phyloP scores from a whole-genome alignment of 768 basidiomycete species.

The Boletus tylopilopsis region DNA sequence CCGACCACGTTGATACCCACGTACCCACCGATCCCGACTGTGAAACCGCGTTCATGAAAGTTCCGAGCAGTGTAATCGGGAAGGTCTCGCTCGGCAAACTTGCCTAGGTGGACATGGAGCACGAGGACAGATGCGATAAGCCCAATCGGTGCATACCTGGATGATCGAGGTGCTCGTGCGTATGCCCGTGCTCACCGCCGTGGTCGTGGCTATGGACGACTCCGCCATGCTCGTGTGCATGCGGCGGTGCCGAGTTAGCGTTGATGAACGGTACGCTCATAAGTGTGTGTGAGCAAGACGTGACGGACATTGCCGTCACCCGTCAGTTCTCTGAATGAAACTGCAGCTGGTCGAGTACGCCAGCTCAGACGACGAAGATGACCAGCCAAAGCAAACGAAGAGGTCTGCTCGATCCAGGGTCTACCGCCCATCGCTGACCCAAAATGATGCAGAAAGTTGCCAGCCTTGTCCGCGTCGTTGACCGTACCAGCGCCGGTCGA shows the following conservation, averaged over 20 bases:
- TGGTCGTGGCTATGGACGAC: slow-evolving; percentile 48
- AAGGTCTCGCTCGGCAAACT: slow-evolving; percentile 87
- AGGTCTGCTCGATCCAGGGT: slow-evolving; percentile 28
- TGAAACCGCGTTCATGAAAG: slow-evolving; percentile 93
- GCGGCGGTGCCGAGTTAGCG: slow-evolving; percentile 35
- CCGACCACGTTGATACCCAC: slow-evolving; percentile 21
- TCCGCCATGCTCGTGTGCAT: slow-evolving; percentile 49
- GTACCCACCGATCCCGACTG: slow-evolving; percentile 96
- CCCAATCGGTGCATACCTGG: slow-evolving; percentile 53
- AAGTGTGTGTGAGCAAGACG: background rate
- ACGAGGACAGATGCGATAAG: background rate
- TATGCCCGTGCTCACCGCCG: slow-evolving; percentile 85
- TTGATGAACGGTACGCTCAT: slow-evolving; percentile 77
- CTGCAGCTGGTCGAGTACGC: slow-evolving; percentile 45
- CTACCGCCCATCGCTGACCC: background rate
- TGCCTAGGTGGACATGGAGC: slow-evolving; percentile 50
- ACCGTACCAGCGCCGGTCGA: slow-evolving; percentile 52
- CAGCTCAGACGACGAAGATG: slow-evolving; percentile 43
- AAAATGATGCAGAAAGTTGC: slow-evolving; percentile 50
- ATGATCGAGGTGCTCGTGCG: slow-evolving; percentile 90
- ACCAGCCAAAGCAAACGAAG: slow-evolving; percentile 34
- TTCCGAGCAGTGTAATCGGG: slow-evolving; percentile 83
- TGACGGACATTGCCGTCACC: slow-evolving; percentile 16
- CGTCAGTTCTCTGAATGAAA: slow-evolving; percentile 17
- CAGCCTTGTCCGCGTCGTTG: slow-evolving; percentile 51